Conservation (phyloP, 2,329 filamentous ascomycete species). For the Stachybotrys echinatus region DNA sequence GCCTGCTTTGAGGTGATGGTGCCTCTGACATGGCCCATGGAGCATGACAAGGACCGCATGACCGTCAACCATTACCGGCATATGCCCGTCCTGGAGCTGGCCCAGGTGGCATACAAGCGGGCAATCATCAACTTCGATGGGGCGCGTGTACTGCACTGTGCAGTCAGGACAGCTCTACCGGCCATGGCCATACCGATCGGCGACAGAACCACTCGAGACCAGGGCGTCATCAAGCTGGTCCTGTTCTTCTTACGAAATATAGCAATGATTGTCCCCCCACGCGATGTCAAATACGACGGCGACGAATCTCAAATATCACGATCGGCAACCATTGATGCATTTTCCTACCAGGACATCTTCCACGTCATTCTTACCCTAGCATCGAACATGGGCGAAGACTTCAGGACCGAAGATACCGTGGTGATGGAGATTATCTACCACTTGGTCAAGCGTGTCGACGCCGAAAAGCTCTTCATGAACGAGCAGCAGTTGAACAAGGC, state of each 20-base stretch:
- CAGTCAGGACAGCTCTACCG: conserved; percentile 75
- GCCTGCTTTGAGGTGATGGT: conserved; percentile 88
- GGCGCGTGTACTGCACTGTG: conserved; percentile 71
- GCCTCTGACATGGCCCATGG: conserved; percentile 89
- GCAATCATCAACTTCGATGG: conserved; percentile 80
- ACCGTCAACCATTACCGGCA: conserved; percentile 92
- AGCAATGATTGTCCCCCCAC: conserved; percentile 73
- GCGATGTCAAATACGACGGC: conserved; percentile 70
- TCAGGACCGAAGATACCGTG: conserved; percentile 81
- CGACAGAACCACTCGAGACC: conserved; percentile 74
- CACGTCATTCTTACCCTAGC: conserved; percentile 78
- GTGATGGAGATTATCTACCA: conserved; percentile 91
- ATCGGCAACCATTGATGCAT: conserved; percentile 82
- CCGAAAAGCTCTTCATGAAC: conserved; percentile 79
- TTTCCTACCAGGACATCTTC: conserved; percentile 87
- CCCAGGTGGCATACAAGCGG: conserved; percentile 86
- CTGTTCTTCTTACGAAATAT: conserved; percentile 88
- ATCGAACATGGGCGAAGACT: conserved; percentile 92
- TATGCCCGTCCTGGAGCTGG: conserved; percentile 80
- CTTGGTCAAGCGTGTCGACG: conserved; percentile 82
- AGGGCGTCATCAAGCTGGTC: conserved; percentile 86
- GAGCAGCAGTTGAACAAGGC: conserved; percentile 64
- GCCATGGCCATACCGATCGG: conserved; percentile 74
- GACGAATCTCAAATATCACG: conserved; percentile 86
- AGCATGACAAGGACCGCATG: conserved; percentile 72